Conservation (phyloP, 768 basidiomycete genomes). For the Flagelloscypha sp. region DNA sequence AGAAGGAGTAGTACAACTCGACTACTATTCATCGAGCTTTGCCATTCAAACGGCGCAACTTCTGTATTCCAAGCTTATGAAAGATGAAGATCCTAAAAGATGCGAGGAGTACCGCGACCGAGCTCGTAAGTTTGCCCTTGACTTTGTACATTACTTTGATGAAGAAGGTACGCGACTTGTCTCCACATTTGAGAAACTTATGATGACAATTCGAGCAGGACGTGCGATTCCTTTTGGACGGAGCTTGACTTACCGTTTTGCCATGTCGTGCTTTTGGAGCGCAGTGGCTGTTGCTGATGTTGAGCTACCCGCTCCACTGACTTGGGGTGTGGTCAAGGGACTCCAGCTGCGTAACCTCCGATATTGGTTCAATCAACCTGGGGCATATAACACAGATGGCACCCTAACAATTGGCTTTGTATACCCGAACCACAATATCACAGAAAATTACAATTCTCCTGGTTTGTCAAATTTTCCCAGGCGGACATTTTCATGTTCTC, state of each 20-base stretch:
- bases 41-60: slow-evolving; percentile 73
- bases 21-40: slow-evolving; percentile 74
- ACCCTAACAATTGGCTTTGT: slow-evolving; percentile 65
- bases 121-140: slow-evolving; percentile 53
- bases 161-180: slow-evolving; percentile 41
- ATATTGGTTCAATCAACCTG: slow-evolving; percentile 60
- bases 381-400: slow-evolving; percentile 53
- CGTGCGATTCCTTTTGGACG: slow-evolving; percentile 70
- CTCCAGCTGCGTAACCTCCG: slow-evolving; percentile 65
- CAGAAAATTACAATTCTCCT: slow-evolving; percentile 73
- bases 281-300: slow-evolving; percentile 66
- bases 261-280: slow-evolving; percentile 77
- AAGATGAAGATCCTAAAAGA: slow-evolving; percentile 52
- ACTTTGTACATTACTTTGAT: slow-evolving; percentile 73
- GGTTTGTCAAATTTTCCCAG: too few relatives aligned
- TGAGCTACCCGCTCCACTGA: slow-evolving; percentile 58
- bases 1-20: slow-evolving; percentile 68
- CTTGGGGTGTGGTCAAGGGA: slow-evolving; percentile 70
- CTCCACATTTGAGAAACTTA: background rate
- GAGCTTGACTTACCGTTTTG: slow-evolving; percentile 70
- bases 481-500: too few relatives aligned
- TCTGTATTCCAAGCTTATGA: slow-evolving; percentile 59
- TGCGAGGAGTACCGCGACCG: slow-evolving; percentile 58
- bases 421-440: slow-evolving; percentile 70
- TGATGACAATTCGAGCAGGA: slow-evolving; percentile 27